phyloP scores from a whole-genome alignment of 1,284 basidiomycete genomes.

The Exsudoporus floridanus region DNA sequence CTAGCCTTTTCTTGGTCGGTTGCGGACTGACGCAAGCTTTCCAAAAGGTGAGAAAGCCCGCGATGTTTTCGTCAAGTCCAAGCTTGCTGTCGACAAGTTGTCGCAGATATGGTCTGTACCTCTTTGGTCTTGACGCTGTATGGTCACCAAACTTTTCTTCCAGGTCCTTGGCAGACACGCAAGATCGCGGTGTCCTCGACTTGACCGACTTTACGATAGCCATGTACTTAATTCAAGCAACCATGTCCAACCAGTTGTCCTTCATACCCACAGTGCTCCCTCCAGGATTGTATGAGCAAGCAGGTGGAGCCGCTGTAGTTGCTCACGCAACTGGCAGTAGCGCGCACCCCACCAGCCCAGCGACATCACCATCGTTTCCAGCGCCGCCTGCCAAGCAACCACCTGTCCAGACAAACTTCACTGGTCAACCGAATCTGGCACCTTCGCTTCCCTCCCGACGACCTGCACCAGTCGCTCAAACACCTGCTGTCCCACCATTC shows the following conservation, averaged over 20 bases:
- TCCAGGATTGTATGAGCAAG: constrained; percentile 89
- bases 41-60: constrained; percentile 80
- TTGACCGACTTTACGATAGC: constrained; percentile 92
- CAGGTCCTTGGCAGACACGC: constrained; percentile 94
- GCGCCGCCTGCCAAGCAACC: constrained; percentile 29
- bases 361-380: constrained; percentile 37
- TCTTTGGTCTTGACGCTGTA: not conserved
- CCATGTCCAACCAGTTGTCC: constrained; percentile 80
- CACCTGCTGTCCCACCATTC: constrained; percentile 25
- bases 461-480: constrained; percentile 15
- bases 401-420: constrained; percentile 58
- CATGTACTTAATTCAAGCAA: constrained; percentile 93
- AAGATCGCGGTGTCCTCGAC: constrained; percentile 88
- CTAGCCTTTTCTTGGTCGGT: not conserved
- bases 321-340: constrained; percentile 64
- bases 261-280: constrained; percentile 80
- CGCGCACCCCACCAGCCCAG: constrained; percentile 53
- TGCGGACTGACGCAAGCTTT: constrained; percentile 11
- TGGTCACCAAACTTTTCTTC: constrained; percentile 8
- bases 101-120: constrained; percentile 85
- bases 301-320: constrained; percentile 51
- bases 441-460: constrained; percentile 28
- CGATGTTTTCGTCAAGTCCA: constrained; percentile 92
- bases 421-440: constrained; percentile 46
- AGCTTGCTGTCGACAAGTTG: constrained; percentile 86